phyloP scores from a whole-genome alignment of 2,329 filamentous ascomycete species.

The Aspergillus alliaceus region DNA sequence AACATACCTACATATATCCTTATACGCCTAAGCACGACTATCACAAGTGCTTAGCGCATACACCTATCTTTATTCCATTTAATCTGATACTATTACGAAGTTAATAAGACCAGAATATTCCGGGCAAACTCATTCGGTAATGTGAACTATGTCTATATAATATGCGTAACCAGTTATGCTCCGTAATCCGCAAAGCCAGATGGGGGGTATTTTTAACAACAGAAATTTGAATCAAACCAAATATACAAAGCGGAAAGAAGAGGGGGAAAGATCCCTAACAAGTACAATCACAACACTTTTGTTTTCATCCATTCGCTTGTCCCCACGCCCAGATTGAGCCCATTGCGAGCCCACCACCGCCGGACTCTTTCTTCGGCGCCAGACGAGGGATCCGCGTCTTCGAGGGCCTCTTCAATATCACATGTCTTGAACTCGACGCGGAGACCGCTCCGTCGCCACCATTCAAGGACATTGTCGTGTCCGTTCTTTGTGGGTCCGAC shows the following conservation, averaged over 20 bases:
- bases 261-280: no score
- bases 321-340: slow-evolving; percentile 75
- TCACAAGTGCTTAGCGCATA: not conserved
- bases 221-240: not conserved
- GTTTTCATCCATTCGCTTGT: slow-evolving; percentile 90
- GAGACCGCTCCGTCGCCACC: slow-evolving; percentile 77
- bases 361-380: slow-evolving; percentile 71
- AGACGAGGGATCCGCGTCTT: slow-evolving; percentile 69
- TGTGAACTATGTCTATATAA: not conserved
- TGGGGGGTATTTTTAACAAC: not conserved
- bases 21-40: not conserved
- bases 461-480: slow-evolving; percentile 80
- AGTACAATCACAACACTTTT: slow-evolving; percentile 59
- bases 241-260: not conserved
- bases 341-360: slow-evolving; percentile 85
- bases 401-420: slow-evolving; percentile 90
- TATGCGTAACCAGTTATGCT: not conserved
- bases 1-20: not conserved
- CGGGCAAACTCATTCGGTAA: not conserved
- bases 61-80: no score
- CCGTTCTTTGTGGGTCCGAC: slow-evolving; percentile 86
- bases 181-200: not conserved
- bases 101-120: not conserved
- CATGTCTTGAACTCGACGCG: slow-evolving; percentile 91
- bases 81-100: not conserved